Conservation (phyloP, 176 grass and related monocot species). For the Poa pratensis region DNA sequence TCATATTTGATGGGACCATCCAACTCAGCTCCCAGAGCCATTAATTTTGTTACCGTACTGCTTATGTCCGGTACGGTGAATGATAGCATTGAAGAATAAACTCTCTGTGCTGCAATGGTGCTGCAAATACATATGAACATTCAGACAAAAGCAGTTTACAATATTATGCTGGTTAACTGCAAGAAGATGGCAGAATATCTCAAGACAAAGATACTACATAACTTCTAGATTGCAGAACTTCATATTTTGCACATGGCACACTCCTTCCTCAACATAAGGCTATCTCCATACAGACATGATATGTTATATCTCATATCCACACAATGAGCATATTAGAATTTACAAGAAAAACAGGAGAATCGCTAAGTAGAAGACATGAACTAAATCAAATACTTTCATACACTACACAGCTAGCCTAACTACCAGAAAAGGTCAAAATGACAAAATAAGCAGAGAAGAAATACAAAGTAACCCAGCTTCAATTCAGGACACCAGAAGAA, state of each 20-base stretch:
- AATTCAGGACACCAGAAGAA: background rate
- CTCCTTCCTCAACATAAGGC: background rate
- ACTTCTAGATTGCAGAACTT: background rate
- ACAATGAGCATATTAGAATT: background rate
- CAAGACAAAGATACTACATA: background rate
- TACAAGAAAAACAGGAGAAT: background rate
- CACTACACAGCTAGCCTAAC: background rate
- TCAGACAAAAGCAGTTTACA: background rate
- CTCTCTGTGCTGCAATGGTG: constrained; percentile 52
- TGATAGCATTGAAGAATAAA: constrained; percentile 87
- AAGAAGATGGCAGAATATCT: background rate
- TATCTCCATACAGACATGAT: background rate
- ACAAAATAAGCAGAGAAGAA: background rate
- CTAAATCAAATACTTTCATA: background rate
- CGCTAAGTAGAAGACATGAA: background rate
- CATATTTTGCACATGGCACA: background rate
- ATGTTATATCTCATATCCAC: constrained; percentile 22
- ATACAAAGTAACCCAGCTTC: background rate
- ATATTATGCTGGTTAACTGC: background rate
- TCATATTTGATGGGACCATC: constrained; percentile 91
- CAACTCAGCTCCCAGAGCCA: constrained; percentile 79
- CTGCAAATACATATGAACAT: constrained; percentile 37
- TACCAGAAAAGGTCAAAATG: background rate
- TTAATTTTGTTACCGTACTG: constrained; percentile 70
- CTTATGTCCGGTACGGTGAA: constrained; percentile 85